A percentile compares a stretch with the other conserved stretches of the same genome.
Evolutionary conservation across 768 basidiomycete genomes (phyloP).

Genomic region (Lepiota subincarnata): DNA sequence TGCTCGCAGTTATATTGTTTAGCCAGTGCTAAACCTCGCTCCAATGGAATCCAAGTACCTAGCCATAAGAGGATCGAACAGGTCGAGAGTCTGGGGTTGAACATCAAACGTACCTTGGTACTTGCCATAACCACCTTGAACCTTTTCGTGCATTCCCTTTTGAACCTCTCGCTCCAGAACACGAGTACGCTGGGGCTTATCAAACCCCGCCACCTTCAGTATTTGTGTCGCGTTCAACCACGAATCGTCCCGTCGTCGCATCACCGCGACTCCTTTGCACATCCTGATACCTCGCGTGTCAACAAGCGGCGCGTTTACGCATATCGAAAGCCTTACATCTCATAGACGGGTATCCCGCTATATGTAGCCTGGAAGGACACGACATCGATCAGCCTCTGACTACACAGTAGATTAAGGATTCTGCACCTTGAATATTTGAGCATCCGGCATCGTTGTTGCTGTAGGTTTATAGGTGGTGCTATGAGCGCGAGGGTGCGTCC

Average conservation of each 20-base stretch:
- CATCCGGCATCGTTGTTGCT: slow-evolving; percentile 59
- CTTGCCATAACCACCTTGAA: slow-evolving; percentile 99
- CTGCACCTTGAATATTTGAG: slow-evolving; percentile 83
- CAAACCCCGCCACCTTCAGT: slow-evolving; percentile 97
- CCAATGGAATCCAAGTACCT: slow-evolving; percentile 99
- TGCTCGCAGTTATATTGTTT: slow-evolving; percentile 91
- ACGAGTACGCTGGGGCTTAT: slow-evolving; percentile 96
- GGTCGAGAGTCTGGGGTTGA: slow-evolving; percentile 11
- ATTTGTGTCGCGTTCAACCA: slow-evolving; percentile 99
- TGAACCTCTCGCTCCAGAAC: slow-evolving; percentile 98
- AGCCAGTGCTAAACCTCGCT: slow-evolving; percentile 79
- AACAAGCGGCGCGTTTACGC: slow-evolving; percentile 33
- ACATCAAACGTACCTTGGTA: slow-evolving; percentile 76
- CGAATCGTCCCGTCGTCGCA: slow-evolving; percentile 92
- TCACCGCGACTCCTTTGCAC: slow-evolving; percentile 94
- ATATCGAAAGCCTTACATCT: slow-evolving; percentile 62
- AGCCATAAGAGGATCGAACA: slow-evolving; percentile 7
- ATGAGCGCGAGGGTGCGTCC: neutral
- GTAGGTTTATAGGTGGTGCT: neutral
- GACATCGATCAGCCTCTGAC: slow-evolving; percentile 21
- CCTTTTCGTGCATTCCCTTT: slow-evolving; percentile 98
- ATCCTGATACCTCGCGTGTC: slow-evolving; percentile 47
- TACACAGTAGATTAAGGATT: slow-evolving; percentile 14
- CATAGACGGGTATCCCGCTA: slow-evolving; percentile 89
- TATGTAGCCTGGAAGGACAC: slow-evolving; percentile 68